Evolutionary conservation across 345 rosid species (phyloP).

Genomic region (Salix arbutifolia): DNA sequence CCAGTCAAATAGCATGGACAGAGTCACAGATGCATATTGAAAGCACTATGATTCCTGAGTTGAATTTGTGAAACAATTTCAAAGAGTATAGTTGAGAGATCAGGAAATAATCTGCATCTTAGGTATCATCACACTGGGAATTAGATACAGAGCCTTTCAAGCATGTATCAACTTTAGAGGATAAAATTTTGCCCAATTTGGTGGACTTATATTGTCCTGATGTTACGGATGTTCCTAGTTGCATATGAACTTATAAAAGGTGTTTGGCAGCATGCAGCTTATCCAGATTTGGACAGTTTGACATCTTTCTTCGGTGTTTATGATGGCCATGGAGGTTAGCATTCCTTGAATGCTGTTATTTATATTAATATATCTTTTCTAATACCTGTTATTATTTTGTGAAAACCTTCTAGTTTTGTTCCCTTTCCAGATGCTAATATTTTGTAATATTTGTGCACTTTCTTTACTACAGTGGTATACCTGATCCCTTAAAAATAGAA

Average conservation of each 20-base stretch:
- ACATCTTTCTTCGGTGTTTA: constrained; percentile 95
- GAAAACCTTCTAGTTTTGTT: background rate
- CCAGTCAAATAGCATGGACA: background rate
- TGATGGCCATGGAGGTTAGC: constrained; percentile 98
- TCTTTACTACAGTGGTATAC: background rate
- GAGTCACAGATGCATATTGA: background rate
- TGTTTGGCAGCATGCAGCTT: constrained; percentile 26
- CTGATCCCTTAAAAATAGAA: background rate
- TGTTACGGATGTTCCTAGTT: background rate
- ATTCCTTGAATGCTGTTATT: background rate
- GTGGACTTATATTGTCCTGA: background rate
- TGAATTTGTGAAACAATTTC: background rate
- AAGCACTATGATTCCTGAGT: background rate
- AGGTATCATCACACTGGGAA: background rate
- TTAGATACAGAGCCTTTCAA: background rate
- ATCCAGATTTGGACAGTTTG: constrained; percentile 57
- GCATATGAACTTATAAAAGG: constrained; percentile 51
- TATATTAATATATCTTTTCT: background rate
- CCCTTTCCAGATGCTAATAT: background rate
- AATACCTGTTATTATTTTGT: background rate
- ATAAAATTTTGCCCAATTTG: background rate
- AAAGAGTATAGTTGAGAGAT: background rate
- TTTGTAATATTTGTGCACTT: background rate
- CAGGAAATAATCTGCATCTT: background rate
- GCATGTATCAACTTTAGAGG: background rate